Conservation (phyloP, 495 filamentous ascomycete species). For the Tuber umbilicatum region DNA sequence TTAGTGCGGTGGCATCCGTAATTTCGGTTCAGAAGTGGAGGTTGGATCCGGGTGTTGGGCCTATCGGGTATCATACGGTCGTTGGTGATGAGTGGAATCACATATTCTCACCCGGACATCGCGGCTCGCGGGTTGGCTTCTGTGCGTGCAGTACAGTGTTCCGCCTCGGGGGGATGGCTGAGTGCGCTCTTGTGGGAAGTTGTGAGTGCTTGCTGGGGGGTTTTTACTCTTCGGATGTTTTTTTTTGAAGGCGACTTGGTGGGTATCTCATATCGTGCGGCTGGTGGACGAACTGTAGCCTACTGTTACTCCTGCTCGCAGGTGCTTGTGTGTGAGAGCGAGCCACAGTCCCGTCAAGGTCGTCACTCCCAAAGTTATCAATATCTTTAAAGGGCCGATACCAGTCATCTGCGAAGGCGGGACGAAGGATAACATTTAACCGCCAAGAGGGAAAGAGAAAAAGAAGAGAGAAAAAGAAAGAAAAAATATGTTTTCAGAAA, state of each 20-base stretch:
- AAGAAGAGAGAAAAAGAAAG: not conserved
- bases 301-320: not conserved
- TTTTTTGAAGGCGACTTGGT: too few species aligned
- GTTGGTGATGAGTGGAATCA: not conserved
- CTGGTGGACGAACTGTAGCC: not conserved
- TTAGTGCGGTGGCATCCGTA: too few species aligned
- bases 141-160: not conserved
- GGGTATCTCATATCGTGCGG: too few species aligned
- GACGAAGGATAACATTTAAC: not conserved
- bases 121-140: not conserved
- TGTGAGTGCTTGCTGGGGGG: not conserved
- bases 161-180: not conserved
- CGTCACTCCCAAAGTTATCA: not conserved
- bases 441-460: too few species aligned
- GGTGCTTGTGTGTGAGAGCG: not conserved
- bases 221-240: not conserved
- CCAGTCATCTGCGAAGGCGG: not conserved
- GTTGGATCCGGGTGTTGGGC: too few species aligned
- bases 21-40: not conserved
- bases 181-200: not conserved
- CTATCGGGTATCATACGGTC: too few species aligned
- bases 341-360: not conserved
- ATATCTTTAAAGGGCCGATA: not conserved
- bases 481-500: not conserved
- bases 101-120: not conserved